Evolutionary conservation across 306 rosid species (phyloP).

Genomic region (Vicia faba): DNA sequence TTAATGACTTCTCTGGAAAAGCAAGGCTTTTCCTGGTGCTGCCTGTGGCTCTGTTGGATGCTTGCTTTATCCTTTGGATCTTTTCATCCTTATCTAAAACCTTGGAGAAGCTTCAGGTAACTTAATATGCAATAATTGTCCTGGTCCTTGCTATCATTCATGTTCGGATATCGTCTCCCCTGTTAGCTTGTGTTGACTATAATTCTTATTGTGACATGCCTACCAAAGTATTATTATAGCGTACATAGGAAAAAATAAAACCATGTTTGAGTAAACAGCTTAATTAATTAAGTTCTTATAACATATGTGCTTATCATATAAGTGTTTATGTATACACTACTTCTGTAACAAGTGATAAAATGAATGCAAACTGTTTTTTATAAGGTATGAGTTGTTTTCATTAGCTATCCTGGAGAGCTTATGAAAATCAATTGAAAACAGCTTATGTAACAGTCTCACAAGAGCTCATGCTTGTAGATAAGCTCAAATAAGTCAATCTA

Average conservation of each 20-base stretch:
- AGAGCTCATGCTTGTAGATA: background rate
- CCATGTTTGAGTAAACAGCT: background rate
- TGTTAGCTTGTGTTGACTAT: slow-evolving; percentile 8
- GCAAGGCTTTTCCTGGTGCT: slow-evolving; percentile 66
- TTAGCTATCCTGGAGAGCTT: background rate
- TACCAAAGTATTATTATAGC: slow-evolving; percentile 14
- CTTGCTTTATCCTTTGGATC: slow-evolving; percentile 75
- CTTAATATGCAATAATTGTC: slow-evolving; percentile 25
- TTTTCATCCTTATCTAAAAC: slow-evolving; percentile 75
- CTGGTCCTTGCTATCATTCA: slow-evolving; percentile 24
- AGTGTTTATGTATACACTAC: background rate
- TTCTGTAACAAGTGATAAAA: background rate
- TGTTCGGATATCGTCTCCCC: background rate
- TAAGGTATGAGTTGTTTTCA: background rate
- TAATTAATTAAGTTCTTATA: background rate
- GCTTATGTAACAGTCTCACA: background rate
- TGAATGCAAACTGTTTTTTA: background rate
- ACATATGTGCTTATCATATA: background rate
- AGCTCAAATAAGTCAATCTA: background rate
- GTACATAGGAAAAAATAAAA: background rate
- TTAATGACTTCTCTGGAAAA: slow-evolving; percentile 73
- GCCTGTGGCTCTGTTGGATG: slow-evolving; percentile 73
- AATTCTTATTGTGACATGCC: slow-evolving; percentile 12
- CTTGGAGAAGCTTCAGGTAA: slow-evolving; percentile 81
- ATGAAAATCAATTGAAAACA: background rate